Conservation (phyloP, 306 rosid genomes). For the Gastrolobium villosum region DNA sequence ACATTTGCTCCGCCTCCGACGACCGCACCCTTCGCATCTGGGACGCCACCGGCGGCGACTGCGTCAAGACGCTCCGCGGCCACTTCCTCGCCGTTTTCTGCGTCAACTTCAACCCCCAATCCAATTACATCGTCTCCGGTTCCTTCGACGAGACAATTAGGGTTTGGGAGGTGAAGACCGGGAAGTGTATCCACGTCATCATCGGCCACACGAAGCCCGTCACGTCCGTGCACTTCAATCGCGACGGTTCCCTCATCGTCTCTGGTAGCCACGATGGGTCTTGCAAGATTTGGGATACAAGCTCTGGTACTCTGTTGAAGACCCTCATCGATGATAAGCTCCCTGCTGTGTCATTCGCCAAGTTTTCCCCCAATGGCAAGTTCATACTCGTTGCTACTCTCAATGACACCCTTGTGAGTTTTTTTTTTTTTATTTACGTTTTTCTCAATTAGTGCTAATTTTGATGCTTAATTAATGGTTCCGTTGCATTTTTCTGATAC, state of each 20-base stretch:
- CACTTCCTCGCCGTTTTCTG: slow-evolving; percentile 81
- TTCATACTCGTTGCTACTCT: slow-evolving; percentile 92
- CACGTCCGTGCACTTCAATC: slow-evolving; percentile 86
- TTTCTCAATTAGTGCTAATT: not conserved
- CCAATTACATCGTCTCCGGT: slow-evolving; percentile 85
- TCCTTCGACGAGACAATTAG: slow-evolving; percentile 86
- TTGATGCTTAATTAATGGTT: too few species aligned
- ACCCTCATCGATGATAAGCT: slow-evolving; percentile 77
- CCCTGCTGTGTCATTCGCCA: slow-evolving; percentile 84
- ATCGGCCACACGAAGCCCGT: slow-evolving; percentile 81
- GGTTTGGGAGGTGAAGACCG: slow-evolving; percentile 96
- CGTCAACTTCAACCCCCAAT: slow-evolving; percentile 87
- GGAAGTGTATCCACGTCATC: slow-evolving; percentile 69
- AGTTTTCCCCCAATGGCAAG: slow-evolving; percentile 95
- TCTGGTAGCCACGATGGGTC: slow-evolving; percentile 93
- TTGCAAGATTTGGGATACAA: slow-evolving; percentile 92
- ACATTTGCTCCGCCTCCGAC: slow-evolving; percentile 95
- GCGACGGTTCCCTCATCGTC: slow-evolving; percentile 89
- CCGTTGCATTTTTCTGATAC: not conserved
- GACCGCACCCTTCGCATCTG: slow-evolving; percentile 93
- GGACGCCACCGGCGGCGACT: slow-evolving; percentile 76
- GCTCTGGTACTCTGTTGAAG: slow-evolving; percentile 61
- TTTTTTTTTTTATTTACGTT: not conserved
- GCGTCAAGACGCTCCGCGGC: slow-evolving; percentile 90
- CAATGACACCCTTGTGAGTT: slow-evolving; percentile 88